These are phyloP conservation scores for Mortierella sp. DNA, from an alignment of 371 early-diverging fungal species.

Conservation along the genomic window DNA sequence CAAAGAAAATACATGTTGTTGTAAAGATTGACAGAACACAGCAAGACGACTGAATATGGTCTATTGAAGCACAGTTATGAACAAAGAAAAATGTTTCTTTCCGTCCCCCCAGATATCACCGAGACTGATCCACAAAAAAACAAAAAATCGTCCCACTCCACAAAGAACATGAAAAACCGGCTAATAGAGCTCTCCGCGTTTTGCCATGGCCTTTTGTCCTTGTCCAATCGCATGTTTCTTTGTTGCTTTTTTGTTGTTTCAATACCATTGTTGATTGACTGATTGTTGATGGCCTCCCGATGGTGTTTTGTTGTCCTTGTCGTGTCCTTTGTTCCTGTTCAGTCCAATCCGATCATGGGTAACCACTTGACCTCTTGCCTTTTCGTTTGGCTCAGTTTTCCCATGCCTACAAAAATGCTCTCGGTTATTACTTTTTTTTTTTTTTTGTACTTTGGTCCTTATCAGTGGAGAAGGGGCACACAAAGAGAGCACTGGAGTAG, in stretches of 20 bases:
- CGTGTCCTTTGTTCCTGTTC: neutral
- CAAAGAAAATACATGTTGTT: neutral
- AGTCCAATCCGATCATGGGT: conserved; percentile 2
- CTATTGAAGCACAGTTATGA: neutral
- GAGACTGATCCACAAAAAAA: neutral
- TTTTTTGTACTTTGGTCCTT: neutral
- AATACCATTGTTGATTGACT: neutral
- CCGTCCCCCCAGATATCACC: neutral
- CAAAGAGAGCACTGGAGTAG: neutral
- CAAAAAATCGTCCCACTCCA: neutral
- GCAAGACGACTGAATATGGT: neutral
- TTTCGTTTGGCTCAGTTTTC: conserved; percentile 8
- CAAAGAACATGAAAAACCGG: neutral
- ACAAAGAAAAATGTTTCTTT: neutral
- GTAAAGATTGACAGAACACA: neutral
- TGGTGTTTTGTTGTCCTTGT: neutral
- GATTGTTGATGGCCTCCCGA: neutral
- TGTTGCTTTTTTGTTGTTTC: neutral
- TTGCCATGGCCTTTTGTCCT: neutral
- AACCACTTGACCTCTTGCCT: conserved; percentile 9
- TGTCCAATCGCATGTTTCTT: neutral
- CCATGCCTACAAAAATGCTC: conserved; percentile 11
- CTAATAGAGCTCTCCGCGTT: neutral
- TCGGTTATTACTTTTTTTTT: neutral
- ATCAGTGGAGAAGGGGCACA: neutral